phyloP scores from a whole-genome alignment of 2,329 filamentous ascomycete species.

The Elsinoe fawcettii region DNA sequence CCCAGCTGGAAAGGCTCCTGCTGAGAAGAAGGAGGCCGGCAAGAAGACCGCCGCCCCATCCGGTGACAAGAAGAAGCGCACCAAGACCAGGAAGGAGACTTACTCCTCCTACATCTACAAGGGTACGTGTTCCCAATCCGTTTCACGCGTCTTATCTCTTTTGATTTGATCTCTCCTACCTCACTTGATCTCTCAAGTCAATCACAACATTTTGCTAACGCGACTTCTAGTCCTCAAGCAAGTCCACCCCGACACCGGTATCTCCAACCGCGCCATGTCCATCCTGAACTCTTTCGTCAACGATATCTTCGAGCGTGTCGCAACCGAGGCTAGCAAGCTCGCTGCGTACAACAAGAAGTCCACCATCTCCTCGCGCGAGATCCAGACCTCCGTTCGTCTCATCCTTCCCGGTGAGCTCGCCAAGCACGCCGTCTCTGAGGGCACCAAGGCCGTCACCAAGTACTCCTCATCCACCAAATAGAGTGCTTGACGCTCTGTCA shows the following conservation, averaged over 20 bases:
- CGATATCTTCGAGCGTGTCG: constrained; percentile 99
- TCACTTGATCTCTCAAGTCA: constrained; percentile 14
- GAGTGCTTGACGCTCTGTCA: constrained; percentile 35
- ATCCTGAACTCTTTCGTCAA: constrained; percentile 97
- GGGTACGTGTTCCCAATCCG: constrained; percentile 52
- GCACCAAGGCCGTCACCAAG: constrained; percentile 99
- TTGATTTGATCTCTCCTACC: constrained; percentile 19
- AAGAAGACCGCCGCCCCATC: constrained; percentile 94
- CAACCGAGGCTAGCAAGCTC: constrained; percentile 97
- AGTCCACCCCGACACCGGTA: constrained; percentile 99
- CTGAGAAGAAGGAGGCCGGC: constrained; percentile 99
- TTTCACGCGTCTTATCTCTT: constrained; percentile 17
- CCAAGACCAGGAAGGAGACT: constrained; percentile 99
- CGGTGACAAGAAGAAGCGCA: constrained; percentile 99
- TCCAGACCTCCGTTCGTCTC: constrained; percentile 96
- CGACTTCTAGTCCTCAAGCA: constrained; percentile 77
- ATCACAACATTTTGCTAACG: constrained; percentile 28
- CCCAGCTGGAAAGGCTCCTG: constrained; percentile 67
- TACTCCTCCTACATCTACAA: constrained; percentile 99
- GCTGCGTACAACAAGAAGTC: constrained; percentile 99
- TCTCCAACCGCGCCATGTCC: constrained; percentile 99
- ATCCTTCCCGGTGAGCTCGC: constrained; percentile 98
- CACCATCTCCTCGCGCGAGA: constrained; percentile 97
- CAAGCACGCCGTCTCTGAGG: constrained; percentile 99
- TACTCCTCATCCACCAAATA: constrained; percentile 99